phyloP scores from a whole-genome alignment of 768 basidiomycete species.

The Lentinus tigrinus region DNA sequence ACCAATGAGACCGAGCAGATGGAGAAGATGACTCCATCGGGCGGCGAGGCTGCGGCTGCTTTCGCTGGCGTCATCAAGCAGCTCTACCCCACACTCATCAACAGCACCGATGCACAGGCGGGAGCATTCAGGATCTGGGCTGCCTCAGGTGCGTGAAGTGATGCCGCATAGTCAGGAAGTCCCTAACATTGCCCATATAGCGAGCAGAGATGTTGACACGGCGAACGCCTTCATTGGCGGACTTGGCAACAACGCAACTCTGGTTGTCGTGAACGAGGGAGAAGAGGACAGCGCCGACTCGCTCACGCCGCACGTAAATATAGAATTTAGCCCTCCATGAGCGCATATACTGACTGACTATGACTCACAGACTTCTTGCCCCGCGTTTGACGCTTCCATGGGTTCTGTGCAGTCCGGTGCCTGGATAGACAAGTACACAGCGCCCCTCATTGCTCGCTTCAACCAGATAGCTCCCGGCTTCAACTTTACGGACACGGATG shows the following conservation, averaged over 20 bases:
- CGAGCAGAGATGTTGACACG: slow-evolving; percentile 14
- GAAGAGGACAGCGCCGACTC: slow-evolving; percentile 16
- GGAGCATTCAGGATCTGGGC: slow-evolving; percentile 15
- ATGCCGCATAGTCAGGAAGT: background rate
- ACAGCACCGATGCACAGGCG: background rate
- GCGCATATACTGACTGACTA: background rate
- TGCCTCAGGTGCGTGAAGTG: slow-evolving; percentile 6
- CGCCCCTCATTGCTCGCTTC: slow-evolving; percentile 19
- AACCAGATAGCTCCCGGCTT: slow-evolving; percentile 14
- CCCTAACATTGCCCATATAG: background rate
- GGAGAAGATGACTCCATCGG: slow-evolving; percentile 20
- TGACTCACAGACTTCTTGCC: slow-evolving; percentile 9
- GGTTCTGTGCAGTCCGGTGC: slow-evolving; percentile 16
- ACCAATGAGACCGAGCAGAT: slow-evolving; percentile 18
- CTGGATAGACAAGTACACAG: slow-evolving; percentile 16
- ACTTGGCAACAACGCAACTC: slow-evolving; percentile 4
- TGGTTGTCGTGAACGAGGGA: slow-evolving; percentile 16
- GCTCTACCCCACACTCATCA: slow-evolving; percentile 9
- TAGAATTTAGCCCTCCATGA: too few relatives aligned
- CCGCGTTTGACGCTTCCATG: slow-evolving; percentile 12
- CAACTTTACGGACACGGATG: slow-evolving; percentile 19
- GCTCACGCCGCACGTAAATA: slow-evolving; percentile 18
- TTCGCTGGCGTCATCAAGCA: slow-evolving; percentile 15
- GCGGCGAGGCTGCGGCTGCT: slow-evolving; percentile 11
- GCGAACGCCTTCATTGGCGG: slow-evolving; percentile 12